phyloP scores from a whole-genome alignment of 176 grass and related monocot species.

The Cymbopogon citratus region DNA sequence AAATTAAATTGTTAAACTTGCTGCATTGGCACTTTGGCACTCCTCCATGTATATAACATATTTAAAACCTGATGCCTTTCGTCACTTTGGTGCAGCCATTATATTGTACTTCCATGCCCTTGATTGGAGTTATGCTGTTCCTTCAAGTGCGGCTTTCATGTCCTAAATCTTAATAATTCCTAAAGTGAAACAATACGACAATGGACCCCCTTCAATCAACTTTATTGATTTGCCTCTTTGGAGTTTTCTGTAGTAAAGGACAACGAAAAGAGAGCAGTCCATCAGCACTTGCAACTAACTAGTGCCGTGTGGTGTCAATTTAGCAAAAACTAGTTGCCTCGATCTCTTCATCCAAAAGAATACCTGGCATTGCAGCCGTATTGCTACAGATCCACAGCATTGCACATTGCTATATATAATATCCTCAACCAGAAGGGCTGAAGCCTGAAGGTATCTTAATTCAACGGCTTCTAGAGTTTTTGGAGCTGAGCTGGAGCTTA shows the following conservation, averaged over 20 bases:
- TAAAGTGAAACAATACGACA: slow-evolving; percentile 9
- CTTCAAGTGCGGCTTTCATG: slow-evolving; percentile 12
- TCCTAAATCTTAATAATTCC: slow-evolving; percentile 26
- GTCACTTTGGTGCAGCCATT: neutral
- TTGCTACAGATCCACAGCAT: neutral
- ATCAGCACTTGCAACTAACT: neutral
- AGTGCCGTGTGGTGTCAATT: neutral
- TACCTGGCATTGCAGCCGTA: neutral
- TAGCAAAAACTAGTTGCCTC: slow-evolving; percentile 4
- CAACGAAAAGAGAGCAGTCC: neutral
- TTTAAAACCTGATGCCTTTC: neutral
- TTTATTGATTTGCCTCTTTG: slow-evolving; percentile 13
- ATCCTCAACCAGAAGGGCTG: no score
- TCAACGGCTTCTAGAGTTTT: neutral
- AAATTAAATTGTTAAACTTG: neutral
- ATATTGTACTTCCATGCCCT: neutral
- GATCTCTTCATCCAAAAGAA: slow-evolving; percentile 13
- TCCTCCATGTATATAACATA: neutral
- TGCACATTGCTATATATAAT: neutral
- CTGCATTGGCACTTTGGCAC: no score
- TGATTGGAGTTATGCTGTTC: neutral
- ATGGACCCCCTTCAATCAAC: neutral
- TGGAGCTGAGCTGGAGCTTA: neutral
- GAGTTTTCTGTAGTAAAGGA: slow-evolving; percentile 3
- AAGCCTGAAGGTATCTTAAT: neutral